Conservation (phyloP, 169 alveolate species). For the Hepatocystis sp. region DNA sequence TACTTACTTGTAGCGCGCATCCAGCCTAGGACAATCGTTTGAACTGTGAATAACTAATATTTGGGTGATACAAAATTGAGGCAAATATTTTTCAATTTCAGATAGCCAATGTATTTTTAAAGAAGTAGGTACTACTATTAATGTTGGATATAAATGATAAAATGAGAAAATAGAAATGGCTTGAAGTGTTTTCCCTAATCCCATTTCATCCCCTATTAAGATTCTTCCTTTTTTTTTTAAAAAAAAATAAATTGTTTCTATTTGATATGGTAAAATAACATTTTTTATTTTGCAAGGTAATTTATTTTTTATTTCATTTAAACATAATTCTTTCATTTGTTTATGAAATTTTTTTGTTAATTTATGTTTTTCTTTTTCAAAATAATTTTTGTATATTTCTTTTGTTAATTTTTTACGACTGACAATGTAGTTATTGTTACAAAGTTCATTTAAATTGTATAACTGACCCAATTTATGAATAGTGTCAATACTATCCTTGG, state of each 20-base stretch:
- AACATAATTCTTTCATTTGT: conserved; percentile 35
- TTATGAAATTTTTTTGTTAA: conserved; percentile 15
- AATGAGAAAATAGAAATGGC: conserved; percentile 89
- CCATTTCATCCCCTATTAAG: conserved; percentile 96
- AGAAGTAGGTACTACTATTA: conserved; percentile 95
- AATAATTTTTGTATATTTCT: conserved; percentile 21
- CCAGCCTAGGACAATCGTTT: conserved; percentile 24
- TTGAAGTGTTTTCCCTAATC: conserved; percentile 95
- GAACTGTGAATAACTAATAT: conserved; percentile 95
- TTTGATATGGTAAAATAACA: conserved; percentile 41
- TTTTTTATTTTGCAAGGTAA: conserved; percentile 30
- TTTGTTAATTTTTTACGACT: neutral
- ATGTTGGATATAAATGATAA: conserved; percentile 89
- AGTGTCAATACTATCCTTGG: no score
- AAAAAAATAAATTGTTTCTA: conserved; percentile 55
- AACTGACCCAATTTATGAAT: no score
- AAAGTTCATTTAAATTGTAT: conserved; percentile 16
- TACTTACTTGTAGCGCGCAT: conserved; percentile 3
- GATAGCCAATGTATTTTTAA: conserved; percentile 96
- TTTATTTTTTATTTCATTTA: conserved; percentile 41
- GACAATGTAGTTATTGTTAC: conserved; percentile 15
- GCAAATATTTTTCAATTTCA: conserved; percentile 94
- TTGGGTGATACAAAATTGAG: conserved; percentile 88
- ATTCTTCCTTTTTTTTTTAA: conserved; percentile 83
- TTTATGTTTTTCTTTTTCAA: conserved; percentile 4